Evolutionary conservation across 768 basidiomycete genomes (phyloP), one percentile per base, ranked within the genome.

Genomic region (Boletus insuetus): DNA sequence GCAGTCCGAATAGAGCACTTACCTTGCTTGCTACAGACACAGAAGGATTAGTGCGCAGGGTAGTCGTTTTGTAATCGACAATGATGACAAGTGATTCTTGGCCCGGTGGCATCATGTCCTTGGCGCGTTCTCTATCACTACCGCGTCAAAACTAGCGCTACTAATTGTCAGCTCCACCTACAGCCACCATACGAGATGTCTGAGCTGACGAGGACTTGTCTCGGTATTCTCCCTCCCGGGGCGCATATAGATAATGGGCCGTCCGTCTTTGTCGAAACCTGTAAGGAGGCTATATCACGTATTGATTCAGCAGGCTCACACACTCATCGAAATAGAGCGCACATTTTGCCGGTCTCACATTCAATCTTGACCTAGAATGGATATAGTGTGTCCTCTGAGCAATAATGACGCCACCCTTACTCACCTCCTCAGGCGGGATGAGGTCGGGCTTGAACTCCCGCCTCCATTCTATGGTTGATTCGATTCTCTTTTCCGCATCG

Each of bases 311-410:
- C 42, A n/a, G 39, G 16, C 17, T 10, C 29, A 7, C 19, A 42
- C 44, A 34, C 11, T 17, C 17, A 20, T 56, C 24, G 35, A 42
- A 39, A 40, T 10, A 24, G 29, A 34, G 70, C 84, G 50, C 61
- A 92, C 92, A 95, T 93, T 73, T 95, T 95, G 16, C 91, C 92
- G 0, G 89, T 90, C 72, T 90, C 83, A 48, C 85, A 83, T 69
- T 94, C 92, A 34, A 87, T 79, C 62, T 82, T 83, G 59, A 89
- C 84, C 76, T 77, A 45, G n/a, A 57, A 51, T 12, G 32, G 20
- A 34, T 6, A 52, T 35, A 22, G 32, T 29, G 26, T 39, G 37
- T 37, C 22, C 17, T 42, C 35, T 43, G 49, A 34, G 46, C 46
- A 51, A 35, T 24, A 62, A 39, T 17, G 14, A 19, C 14, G 12